These are phyloP conservation scores for Epichloe gansuensis DNA, from an alignment of 2,329 filamentous ascomycete genomes.

Conservation along the genomic window DNA sequence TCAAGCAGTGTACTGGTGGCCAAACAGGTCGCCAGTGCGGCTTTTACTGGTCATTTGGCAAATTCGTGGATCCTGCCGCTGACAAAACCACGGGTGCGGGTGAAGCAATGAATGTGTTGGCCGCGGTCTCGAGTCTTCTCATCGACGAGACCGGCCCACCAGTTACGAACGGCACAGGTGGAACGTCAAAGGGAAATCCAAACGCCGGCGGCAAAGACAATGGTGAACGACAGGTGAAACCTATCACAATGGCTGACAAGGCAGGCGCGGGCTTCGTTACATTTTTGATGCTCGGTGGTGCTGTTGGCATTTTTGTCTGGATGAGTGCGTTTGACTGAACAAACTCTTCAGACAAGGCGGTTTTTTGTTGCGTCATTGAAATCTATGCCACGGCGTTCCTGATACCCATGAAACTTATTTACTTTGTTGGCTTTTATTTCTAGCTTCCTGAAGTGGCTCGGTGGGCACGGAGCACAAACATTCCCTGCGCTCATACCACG, in stretches of 20 bases:
- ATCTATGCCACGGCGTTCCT: neutral
- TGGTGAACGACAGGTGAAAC: slow-evolving; percentile 11
- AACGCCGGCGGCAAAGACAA: slow-evolving; percentile 26
- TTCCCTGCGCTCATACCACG: neutral
- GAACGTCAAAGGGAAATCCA: slow-evolving; percentile 32
- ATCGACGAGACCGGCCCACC: slow-evolving; percentile 27
- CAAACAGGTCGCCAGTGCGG: slow-evolving; percentile 46
- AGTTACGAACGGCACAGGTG: slow-evolving; percentile 35
- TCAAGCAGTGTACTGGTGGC: slow-evolving; percentile 49
- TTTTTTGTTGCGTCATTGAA: neutral
- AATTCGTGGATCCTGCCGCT: slow-evolving; percentile 30
- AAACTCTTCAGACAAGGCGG: neutral
- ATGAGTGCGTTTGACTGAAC: slow-evolving; percentile 28
- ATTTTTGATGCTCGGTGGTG: slow-evolving; percentile 27
- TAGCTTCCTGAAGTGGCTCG: neutral
- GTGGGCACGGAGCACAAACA: neutral
- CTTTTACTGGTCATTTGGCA: slow-evolving; percentile 43
- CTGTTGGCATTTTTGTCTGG: slow-evolving; percentile 34
- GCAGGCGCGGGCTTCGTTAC: slow-evolving; percentile 38
- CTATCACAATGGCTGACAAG: slow-evolving; percentile 31
- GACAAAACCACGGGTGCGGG: slow-evolving; percentile 45
- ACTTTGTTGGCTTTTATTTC: no score
- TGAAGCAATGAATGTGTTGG: slow-evolving; percentile 45
- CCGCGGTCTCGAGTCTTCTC: slow-evolving; percentile 38
- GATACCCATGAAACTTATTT: neutral